Evolutionary conservation across 2,329 filamentous ascomycete species (phyloP).

Genomic region (Pyrenophora teres): DNA sequence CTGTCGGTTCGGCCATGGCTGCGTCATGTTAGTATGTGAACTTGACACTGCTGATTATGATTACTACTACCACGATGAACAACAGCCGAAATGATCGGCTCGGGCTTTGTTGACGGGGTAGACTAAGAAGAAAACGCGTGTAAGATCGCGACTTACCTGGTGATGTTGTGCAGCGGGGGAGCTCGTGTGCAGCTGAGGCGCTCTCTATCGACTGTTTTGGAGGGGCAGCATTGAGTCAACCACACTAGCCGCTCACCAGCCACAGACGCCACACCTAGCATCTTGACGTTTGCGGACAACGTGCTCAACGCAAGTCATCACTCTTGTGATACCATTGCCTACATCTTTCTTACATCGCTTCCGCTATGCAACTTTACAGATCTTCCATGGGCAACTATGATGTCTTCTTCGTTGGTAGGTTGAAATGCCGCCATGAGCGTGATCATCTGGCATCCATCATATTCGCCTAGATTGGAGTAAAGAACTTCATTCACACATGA

Average conservation of each 20-base stretch:
- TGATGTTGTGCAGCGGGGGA: slow-evolving; percentile 4
- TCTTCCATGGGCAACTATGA: too few relatives aligned
- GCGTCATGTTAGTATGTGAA: slow-evolving; percentile 3
- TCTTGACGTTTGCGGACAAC: neutral
- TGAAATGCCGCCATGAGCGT: neutral
- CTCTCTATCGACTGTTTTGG: slow-evolving; percentile 18
- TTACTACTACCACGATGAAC: too few relatives aligned
- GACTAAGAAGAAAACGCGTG: neutral
- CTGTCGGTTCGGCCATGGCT: slow-evolving; percentile 33
- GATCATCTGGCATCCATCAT: too few relatives aligned
- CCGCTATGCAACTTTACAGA: too few relatives aligned
- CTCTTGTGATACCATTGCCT: neutral
- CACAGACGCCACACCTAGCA: slow-evolving; percentile 18
- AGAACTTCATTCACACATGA: too few relatives aligned
- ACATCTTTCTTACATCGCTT: too few relatives aligned
- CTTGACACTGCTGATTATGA: too few relatives aligned
- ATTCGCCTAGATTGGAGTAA: too few relatives aligned
- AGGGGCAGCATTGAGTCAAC: slow-evolving; percentile 33
- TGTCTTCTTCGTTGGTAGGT: too few relatives aligned
- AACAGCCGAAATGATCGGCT: too few relatives aligned
- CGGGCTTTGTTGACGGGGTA: neutral
- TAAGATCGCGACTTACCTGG: neutral
- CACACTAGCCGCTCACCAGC: slow-evolving; percentile 16
- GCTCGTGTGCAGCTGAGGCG: slow-evolving; percentile 23
- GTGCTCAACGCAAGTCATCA: neutral